phyloP scores from a whole-genome alignment of 2,329 filamentous ascomycete species.

The Trichoderma semiorbis region DNA sequence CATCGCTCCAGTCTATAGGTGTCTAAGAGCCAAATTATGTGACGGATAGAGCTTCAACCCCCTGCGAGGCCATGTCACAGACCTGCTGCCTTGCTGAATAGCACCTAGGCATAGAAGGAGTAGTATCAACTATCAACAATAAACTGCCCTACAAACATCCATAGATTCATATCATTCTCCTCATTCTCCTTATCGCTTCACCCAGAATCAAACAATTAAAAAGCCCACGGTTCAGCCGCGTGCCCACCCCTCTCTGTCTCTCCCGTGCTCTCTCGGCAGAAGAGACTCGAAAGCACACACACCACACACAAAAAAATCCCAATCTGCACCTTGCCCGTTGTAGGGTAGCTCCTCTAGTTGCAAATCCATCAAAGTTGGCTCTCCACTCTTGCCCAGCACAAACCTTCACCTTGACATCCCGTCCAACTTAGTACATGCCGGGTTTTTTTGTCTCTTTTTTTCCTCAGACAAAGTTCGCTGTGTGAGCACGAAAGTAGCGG shows the following conservation, averaged over 20 bases:
- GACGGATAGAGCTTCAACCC: not conserved
- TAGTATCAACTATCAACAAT: not conserved
- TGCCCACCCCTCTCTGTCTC: not conserved
- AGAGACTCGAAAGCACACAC: not conserved
- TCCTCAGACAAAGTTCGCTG: slow-evolving; percentile 18
- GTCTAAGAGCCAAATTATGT: not conserved
- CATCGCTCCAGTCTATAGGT: not conserved
- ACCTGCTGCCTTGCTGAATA: not conserved
- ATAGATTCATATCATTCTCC: not conserved
- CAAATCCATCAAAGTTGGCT: not conserved
- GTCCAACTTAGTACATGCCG: not conserved
- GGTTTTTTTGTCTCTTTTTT: slow-evolving; percentile 14
- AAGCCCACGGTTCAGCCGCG: not conserved
- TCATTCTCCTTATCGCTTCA: not conserved
- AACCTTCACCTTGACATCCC: slow-evolving; percentile 17
- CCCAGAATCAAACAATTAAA: not conserved
- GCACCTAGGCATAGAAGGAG: not conserved
- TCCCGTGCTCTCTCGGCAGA: not conserved
- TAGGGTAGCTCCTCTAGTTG: slow-evolving; percentile 9
- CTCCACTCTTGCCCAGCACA: slow-evolving; percentile 17
- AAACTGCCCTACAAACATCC: not conserved
- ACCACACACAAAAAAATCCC: not conserved
- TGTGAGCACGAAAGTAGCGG: slow-evolving; percentile 17
- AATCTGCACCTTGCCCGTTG: slow-evolving; percentile 11
- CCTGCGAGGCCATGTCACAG: not conserved